Percentiles rank a stretch among this genome's conserved stretches.
These are phyloP conservation scores for Wickerhamiella allomyrinae DNA, from an alignment of 805 yeast species.

Conservation along the genomic window DNA sequence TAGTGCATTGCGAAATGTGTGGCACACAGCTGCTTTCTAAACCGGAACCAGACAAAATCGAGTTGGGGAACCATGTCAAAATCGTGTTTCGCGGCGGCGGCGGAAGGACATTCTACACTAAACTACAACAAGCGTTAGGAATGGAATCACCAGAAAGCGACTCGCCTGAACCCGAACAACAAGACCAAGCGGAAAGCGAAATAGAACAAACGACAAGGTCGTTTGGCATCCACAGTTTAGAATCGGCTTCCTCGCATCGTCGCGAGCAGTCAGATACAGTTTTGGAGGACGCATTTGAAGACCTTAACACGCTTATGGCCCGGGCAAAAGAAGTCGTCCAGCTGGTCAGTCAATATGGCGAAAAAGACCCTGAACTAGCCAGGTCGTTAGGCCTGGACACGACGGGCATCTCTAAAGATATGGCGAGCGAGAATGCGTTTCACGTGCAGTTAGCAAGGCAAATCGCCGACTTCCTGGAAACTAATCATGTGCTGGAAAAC, in stretches of 20 bases:
- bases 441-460: slow-evolving; percentile 59
- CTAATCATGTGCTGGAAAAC: slow-evolving; percentile 31
- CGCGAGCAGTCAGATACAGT: neutral
- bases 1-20: slow-evolving; percentile 75
- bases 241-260: neutral
- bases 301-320: slow-evolving; percentile 4
- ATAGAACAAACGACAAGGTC: neutral
- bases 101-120: slow-evolving; percentile 37
- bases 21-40: slow-evolving; percentile 39
- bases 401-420: slow-evolving; percentile 24
- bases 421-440: slow-evolving; percentile 24
- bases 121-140: slow-evolving; percentile 33
- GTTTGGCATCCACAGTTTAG: slow-evolving; percentile 3
- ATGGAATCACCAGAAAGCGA: neutral
- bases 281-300: neutral
- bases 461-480: slow-evolving; percentile 52
- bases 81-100: slow-evolving; percentile 43
- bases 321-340: slow-evolving; percentile 59
- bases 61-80: slow-evolving; percentile 29
- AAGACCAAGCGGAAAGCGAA: neutral
- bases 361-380: neutral
- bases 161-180: neutral
- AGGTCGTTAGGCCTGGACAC: slow-evolving; percentile 23
- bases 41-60: slow-evolving; percentile 16
- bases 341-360: slow-evolving; percentile 30